Evolutionary conservation across 2,329 filamentous ascomycete species (phyloP), one percentile per base, ranked within the genome.

Genomic region (Coniochaeta hoffmannii): DNA sequence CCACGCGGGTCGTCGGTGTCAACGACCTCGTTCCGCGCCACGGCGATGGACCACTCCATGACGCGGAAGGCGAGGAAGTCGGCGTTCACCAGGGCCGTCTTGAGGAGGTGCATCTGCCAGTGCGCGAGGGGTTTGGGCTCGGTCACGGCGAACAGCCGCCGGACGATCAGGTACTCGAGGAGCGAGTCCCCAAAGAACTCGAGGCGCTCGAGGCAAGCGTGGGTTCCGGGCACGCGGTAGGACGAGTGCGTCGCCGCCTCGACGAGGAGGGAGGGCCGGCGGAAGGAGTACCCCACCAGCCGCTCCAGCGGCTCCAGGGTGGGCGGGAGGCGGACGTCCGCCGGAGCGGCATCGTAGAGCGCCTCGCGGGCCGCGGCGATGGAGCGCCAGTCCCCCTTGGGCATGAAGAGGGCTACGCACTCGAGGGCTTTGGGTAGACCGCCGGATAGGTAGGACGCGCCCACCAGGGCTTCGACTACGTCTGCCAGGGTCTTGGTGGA

Each of bases 151-250:
- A 82, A 88, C 6, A 93, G 71, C n/a, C 72, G 76, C 0, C 72
- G 74, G 8, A 89, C 83, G 51, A 97, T 74, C 55, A 96, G 74
- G 62, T 85, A 80, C 69, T 97, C 93, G 0, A 97, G 81, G 2
- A 97, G 76, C 0, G 90, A 82, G 62, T 97, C 93, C 1, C 93
- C 93, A 0, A 97, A 73, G 63, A 94, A 96, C 65, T 97, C 93
- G 1, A 97, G 79, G 0, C 91, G 82, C 61, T 97, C 88, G 12
- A 83, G 78, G 22, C 71, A 76, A 2, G 75, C 74, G 4, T 78
- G 73, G 15, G 72, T 69, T 30, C 74, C 74, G 53, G 76, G 78
- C 5, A 67, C 56, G 44, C 66, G 69, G 62, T 66, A 76, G 0
- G 89, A 92, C 0, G 83, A 75, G 65, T 97, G 92, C 0, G 91